Percentiles rank a stretch among this genome's conserved stretches.
Conservation (phyloP, 1,284 basidiomycete genomes). For the Trichosporon ovoides region DNA sequence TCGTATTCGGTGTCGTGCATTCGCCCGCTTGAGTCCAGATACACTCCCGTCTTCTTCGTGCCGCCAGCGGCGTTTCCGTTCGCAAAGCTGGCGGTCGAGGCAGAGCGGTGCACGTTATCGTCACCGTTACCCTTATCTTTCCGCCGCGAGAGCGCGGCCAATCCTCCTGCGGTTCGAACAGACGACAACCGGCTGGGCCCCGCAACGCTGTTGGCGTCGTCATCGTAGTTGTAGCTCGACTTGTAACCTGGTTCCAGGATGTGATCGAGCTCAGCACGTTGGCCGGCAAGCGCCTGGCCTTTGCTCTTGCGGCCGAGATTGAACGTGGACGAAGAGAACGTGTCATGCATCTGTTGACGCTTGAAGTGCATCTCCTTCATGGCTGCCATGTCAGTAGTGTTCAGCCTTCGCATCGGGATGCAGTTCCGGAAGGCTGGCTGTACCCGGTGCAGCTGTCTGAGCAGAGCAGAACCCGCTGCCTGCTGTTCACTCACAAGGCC, state of each 20-base stretch:
- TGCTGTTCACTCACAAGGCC: constrained; percentile 41
- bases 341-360: constrained; percentile 35
- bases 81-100: constrained; percentile 11
- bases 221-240: constrained; percentile 24
- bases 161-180: constrained; percentile 32
- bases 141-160: constrained; percentile 19
- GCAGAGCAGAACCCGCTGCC: too few species aligned
- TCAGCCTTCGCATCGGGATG: too few species aligned
- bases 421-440: too few species aligned
- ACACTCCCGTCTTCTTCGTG: constrained; percentile 29
- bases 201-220: constrained; percentile 26
- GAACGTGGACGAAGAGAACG: constrained; percentile 36
- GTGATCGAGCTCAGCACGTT: constrained; percentile 43
- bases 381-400: constrained; percentile 15
- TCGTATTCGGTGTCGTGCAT: constrained; percentile 49
- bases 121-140: constrained; percentile 18
- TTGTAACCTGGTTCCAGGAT: constrained; percentile 43
- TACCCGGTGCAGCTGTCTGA: too few species aligned
- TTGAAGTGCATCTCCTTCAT: constrained; percentile 37
- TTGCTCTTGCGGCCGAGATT: constrained; percentile 33
- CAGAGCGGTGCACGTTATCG: constrained; percentile 17
- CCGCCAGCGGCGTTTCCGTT: background rate
- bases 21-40: constrained; percentile 42
- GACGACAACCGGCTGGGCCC: constrained; percentile 29
- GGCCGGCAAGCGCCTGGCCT: constrained; percentile 33